A percentile compares a stretch with the other conserved stretches of the same genome.
These are phyloP conservation scores for Colletotrichum eremochloae DNA, from an alignment of 2,329 filamentous ascomycete genomes.

Conservation along the genomic window DNA sequence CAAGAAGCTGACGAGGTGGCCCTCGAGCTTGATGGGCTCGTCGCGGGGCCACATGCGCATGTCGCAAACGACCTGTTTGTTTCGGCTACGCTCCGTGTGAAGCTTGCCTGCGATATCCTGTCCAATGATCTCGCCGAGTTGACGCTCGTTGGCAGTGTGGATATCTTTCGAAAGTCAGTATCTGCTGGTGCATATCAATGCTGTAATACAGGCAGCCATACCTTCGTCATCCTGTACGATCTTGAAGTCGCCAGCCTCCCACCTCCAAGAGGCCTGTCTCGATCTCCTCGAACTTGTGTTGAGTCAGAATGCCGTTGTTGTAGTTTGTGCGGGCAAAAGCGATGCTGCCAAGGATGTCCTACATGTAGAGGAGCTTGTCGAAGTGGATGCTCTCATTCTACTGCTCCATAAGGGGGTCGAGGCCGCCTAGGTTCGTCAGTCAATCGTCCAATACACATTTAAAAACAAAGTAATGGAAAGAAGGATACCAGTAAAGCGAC, in stretches of 20 bases:
- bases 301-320: conserved; percentile 79
- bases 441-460: conserved; percentile 4
- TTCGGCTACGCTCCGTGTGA: conserved; percentile 77
- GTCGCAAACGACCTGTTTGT: conserved; percentile 80
- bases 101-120: conserved; percentile 79
- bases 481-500: conserved; percentile 53
- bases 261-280: conserved; percentile 76
- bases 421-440: conserved; percentile 69
- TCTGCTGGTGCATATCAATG: conserved; percentile 54
- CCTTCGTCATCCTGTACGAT: conserved; percentile 58
- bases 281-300: conserved; percentile 80
- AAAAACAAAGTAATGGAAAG: too few species aligned
- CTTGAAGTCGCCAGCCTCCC: conserved; percentile 63
- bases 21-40: conserved; percentile 77
- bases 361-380: conserved; percentile 81
- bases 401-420: conserved; percentile 87
- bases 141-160: conserved; percentile 68
- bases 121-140: conserved; percentile 76
- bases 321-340: conserved; percentile 86
- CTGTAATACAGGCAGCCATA: conserved; percentile 7
- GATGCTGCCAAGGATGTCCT: conserved; percentile 85
- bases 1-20: conserved; percentile 76
- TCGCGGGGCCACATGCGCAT: conserved; percentile 83
- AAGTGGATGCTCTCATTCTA: conserved; percentile 88
- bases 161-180: conserved; percentile 50